Base-by-base conservation (phyloP, 2,329 filamentous ascomycete species). In the Immersiporthe knoxdaviesiana region DNA sequence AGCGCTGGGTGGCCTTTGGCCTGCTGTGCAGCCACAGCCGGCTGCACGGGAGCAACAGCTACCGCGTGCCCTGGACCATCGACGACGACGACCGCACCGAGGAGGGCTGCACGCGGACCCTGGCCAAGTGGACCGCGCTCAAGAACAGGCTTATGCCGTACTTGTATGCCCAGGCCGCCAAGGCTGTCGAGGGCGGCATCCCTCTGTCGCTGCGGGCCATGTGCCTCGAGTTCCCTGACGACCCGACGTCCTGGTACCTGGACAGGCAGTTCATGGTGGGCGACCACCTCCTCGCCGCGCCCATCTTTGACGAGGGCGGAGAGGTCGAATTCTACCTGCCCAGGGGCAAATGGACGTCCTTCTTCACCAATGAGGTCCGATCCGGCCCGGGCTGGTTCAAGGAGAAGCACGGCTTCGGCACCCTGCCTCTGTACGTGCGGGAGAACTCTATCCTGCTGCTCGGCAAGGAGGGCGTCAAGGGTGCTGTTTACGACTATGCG, bases 241-340 rank as follows among this genome's bases (percentile, higher is more conserved):
- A 93, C 74, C 84, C 85, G n/a, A 91, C 88, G 5, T 81, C 86
- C 0, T 92, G 90, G 86, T 84, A 82, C 65, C 82, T 91, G 60
- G 91, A 93, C 77, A 85, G 88, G 41, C 88, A 92, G 76, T 93
- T 92, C 78, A 91, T 93, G 87, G 81, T 93, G n/a, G 91, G 91
- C 2, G 83, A 84, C 21, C 84, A 83, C 64, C 77, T 93, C 44
- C 79, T 93, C 10, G 87, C 88, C 6, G 88, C 88, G 1, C 90
- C 90, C 1, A 81, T 91, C 1, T 91, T 90, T 71, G 84, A 85
- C 14, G 87, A 91, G 75, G 82, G 83, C 1, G 89, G 88, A 0
- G 84, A 84, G 47, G 89, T 90, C 0, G 86, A 90, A 68, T 91
- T 91, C 76, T 93, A 93, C 76, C 80, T 91, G 21, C 80, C 86